Base-by-base conservation (phyloP, 306 rosid genomes). In the Trifolium fragiferum region DNA sequence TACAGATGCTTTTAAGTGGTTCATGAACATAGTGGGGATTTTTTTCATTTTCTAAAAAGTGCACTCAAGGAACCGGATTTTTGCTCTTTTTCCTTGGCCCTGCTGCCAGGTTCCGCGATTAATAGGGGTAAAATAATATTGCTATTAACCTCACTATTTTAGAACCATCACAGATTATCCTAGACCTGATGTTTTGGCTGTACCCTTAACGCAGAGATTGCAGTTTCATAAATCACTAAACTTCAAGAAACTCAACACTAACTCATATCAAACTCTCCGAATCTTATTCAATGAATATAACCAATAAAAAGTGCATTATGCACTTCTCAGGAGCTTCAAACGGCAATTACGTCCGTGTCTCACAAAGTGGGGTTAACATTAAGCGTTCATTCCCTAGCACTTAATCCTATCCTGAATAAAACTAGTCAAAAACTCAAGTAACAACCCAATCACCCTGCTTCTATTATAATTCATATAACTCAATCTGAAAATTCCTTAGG, bases 31-130 rank as follows among this genome's bases (percentile, higher is more conserved):
- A 16, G 57, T 5, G 7, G 12, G 18, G 67, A 51, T 41, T 12
- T 43, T 9, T 10, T 37, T 30, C 13, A 44, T 67, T 51, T 14
- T 63, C 58, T 53, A 54, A 65, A 46, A 40, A 40, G 37, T 54
- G 53, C 66, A 63, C 12, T 25, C 65, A 18, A 74, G 40, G 35
- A 70, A 70, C 30, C 70, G 10, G 57, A 35, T 15, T 6, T 67
- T n/a, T 37, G 13, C 68, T 54, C 61, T 16, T 69, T 32, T 51
- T 37, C 15, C 41, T 40, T 7, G 41, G 50, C 63, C 61, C 66
- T 50, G 53, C 72, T 68, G 54, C 8, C 14, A 19, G 72, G 21
- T 25, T 15, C 62, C 30, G 0, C 35, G 0, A 25, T 27, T 54
- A 25, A 41, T 40, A 73, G 18, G 13, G 4, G 25, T n/a, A 27